These are phyloP conservation scores for Cladosporium phlei DNA, from an alignment of 2,329 filamentous ascomycete genomes.

Conservation along the genomic window DNA sequence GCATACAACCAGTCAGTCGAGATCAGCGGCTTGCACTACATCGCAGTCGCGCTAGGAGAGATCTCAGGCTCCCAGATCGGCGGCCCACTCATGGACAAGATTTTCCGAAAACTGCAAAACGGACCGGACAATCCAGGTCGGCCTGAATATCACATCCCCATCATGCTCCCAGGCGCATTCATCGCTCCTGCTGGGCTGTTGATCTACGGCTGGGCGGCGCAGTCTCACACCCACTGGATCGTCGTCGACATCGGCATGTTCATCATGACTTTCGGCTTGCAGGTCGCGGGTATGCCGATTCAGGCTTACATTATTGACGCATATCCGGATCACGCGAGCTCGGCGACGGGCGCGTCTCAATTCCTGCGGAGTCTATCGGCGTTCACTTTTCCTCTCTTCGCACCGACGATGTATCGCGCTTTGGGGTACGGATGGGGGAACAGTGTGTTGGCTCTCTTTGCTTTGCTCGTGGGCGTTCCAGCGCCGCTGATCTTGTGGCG, in stretches of 20 bases:
- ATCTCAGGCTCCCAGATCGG: conserved; percentile 45
- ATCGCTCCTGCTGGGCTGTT: conserved; percentile 54
- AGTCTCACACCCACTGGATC: conserved; percentile 53
- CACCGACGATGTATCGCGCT: conserved; percentile 45
- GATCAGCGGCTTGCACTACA: conserved; percentile 35
- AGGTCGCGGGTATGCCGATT: conserved; percentile 54
- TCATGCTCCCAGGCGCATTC: conserved; percentile 52
- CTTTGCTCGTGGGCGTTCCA: conserved; percentile 48
- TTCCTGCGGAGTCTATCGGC: conserved; percentile 53
- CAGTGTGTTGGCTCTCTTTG: conserved; percentile 52
- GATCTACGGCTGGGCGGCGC: conserved; percentile 56
- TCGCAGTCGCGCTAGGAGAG: conserved; percentile 58
- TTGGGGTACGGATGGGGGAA: conserved; percentile 50
- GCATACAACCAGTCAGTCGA: conserved; percentile 25
- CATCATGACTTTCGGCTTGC: conserved; percentile 51
- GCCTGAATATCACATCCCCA: conserved; percentile 43
- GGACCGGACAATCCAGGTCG: conserved; percentile 34
- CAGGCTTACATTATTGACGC: conserved; percentile 60
- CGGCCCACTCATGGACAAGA: conserved; percentile 32
- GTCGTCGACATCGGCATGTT: conserved; percentile 56
- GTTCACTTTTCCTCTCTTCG: conserved; percentile 58
- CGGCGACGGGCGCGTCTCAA: conserved; percentile 51
- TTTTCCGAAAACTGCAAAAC: conserved; percentile 33
- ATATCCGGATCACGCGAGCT: conserved; percentile 45
- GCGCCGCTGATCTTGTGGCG: conserved; percentile 44